Conservation (phyloP, 2,329 filamentous ascomycete genomes). For the Colletotrichum sp. region DNA sequence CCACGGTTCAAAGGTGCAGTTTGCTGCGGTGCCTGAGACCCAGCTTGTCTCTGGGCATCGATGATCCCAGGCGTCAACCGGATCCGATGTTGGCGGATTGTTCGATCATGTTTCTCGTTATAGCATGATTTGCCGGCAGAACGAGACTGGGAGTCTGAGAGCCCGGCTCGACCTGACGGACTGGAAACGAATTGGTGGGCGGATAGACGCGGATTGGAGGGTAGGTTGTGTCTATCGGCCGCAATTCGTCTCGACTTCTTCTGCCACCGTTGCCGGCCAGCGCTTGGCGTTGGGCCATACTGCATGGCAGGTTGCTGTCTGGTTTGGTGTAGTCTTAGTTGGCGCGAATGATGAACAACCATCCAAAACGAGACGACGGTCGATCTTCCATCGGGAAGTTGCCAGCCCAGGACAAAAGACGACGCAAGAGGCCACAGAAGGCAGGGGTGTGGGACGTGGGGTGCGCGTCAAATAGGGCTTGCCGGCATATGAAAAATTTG, state of each 20-base stretch:
- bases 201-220: not conserved
- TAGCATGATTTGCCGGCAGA: conserved; percentile 21
- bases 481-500: conserved; percentile 7
- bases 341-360: not conserved
- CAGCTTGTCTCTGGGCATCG: conserved; percentile 11
- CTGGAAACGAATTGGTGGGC: not conserved
- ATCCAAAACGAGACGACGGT: conserved; percentile 19
- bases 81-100: conserved; percentile 1
- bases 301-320: not conserved
- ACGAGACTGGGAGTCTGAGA: conserved; percentile 14
- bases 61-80: not conserved
- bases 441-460: conserved; percentile 1
- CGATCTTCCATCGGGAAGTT: conserved; percentile 13
- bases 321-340: not conserved
- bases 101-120: not conserved
- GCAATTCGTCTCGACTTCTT: not conserved
- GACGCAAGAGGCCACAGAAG: not conserved
- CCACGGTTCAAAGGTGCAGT: not conserved
- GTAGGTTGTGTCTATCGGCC: not conserved
- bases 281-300: conserved; percentile 4
- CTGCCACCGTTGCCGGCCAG: not conserved
- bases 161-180: conserved; percentile 19
- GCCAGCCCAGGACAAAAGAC: not conserved
- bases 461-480: not conserved
- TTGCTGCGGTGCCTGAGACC: conserved; percentile 11